phyloP scores from a whole-genome alignment of 257 asterid species.

The Forsythia viridissima region DNA sequence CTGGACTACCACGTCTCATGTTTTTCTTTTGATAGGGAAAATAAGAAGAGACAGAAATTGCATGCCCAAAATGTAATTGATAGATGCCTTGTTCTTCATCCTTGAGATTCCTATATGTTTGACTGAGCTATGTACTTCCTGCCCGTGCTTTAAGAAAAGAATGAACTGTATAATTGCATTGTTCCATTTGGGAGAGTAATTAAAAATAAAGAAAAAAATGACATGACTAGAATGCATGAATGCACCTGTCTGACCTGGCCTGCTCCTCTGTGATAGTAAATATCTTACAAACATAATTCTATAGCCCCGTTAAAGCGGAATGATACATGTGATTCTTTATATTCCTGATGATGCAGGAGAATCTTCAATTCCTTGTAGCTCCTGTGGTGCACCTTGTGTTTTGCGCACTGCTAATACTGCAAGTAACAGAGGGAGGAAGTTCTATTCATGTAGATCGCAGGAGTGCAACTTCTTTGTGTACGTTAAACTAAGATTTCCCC shows the following conservation, averaged over 20 bases:
- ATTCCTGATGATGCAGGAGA: conserved; percentile 57
- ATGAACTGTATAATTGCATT: conserved; percentile 1
- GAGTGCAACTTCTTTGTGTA: conserved; percentile 92
- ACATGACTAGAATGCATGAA: neutral
- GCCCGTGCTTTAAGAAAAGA: conserved; percentile 10
- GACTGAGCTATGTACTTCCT: neutral
- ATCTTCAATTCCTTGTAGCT: conserved; percentile 62
- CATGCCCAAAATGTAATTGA: neutral
- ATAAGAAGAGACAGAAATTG: conserved; percentile 4
- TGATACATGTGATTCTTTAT: conserved; percentile 13
- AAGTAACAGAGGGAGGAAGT: conserved; percentile 89
- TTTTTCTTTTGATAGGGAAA: neutral
- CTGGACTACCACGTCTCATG: neutral
- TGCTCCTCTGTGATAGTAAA: neutral
- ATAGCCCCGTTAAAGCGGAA: conserved; percentile 9
- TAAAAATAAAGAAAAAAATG: neutral
- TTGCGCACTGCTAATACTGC: conserved; percentile 85
- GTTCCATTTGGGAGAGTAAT: conserved; percentile 2
- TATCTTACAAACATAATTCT: neutral
- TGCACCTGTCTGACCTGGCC: conserved; percentile 14
- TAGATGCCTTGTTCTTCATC: neutral
- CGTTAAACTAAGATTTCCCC: conserved; percentile 33
- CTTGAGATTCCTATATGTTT: neutral
- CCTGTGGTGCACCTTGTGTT: conserved; percentile 76
- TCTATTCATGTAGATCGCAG: conserved; percentile 79